Evolutionary conservation across 2,329 filamentous ascomycete species (phyloP), one percentile per base, ranked within the genome.

Genomic region (Hypocrella siamensis): DNA sequence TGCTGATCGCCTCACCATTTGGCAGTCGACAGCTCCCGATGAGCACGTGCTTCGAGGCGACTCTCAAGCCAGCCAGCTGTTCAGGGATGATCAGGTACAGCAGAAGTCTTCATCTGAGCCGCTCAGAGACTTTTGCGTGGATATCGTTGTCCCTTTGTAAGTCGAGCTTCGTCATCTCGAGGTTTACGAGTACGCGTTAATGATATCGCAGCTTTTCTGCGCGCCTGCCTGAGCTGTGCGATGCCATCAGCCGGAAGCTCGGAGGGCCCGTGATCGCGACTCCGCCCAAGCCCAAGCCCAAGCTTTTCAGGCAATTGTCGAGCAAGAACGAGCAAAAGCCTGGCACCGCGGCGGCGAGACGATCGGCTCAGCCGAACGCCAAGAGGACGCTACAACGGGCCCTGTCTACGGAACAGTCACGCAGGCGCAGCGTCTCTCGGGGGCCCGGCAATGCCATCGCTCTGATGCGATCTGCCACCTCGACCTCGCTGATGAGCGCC

Each of bases 121-220:
- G 6, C 57, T 86, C 6, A 72, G 68, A 39, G 76, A 79, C 47
- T 90, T 88, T 47, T 88, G 80, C 46, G 63, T 81, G 12, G 81
- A 90, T 46, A 77, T 90, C 26, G 74, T 90, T 42, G 60, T 84
- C 28, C 81, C 82, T 21, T 88, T 88, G 71, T 78, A 58, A 63
- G 72, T 54, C 6, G 19, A 21, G 5, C 7, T 8, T 16, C 4
- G 17, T 9, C 15, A 17, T 4, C 14, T 14, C 6, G 4, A 9
- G 2, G n/a, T n/a, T n/a, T n/a, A n/a, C n/a, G n/a, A n/a, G n/a
- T n/a, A n/a, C n/a, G n/a, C n/a, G n/a, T n/a, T n/a, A n/a, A n/a
- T n/a, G n/a, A n/a, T n/a, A n/a, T n/a, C n/a, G n/a, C 38, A 79
- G 74, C 54, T 90, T 84, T 48, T 75, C 78, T 21, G 71, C 79